phyloP scores from a whole-genome alignment of 768 basidiomycete genomes.

The Exsudoporus frostii region DNA sequence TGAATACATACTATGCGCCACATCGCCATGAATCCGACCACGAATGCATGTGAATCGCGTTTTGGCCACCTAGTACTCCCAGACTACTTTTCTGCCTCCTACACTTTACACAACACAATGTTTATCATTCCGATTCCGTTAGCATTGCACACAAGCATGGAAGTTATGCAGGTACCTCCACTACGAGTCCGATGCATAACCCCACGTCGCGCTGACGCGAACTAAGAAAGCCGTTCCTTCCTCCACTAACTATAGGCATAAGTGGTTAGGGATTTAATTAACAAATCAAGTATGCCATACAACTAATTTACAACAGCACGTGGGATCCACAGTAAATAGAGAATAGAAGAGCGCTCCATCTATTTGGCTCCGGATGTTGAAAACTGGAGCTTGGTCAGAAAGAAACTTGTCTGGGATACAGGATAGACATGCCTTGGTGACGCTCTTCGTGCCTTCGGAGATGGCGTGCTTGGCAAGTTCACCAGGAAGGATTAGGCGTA shows the following conservation, averaged over 20 bases:
- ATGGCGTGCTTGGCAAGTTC: slow-evolving; percentile 99
- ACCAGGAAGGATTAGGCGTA: slow-evolving; percentile 93
- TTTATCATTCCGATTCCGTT: too few species aligned
- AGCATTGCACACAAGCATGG: too few species aligned
- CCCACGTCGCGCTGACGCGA: not conserved
- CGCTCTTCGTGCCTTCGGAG: slow-evolving; percentile 85
- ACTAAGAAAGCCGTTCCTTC: not conserved
- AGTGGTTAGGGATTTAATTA: slow-evolving; percentile 19
- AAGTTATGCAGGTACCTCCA: too few species aligned
- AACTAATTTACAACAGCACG: slow-evolving; percentile 33
- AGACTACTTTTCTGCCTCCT: too few species aligned
- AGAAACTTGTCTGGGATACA: not conserved
- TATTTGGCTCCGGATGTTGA: slow-evolving; percentile 46
- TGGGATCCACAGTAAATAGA: slow-evolving; percentile 14
- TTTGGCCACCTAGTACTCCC: too few species aligned
- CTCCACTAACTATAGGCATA: not conserved
- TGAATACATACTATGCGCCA: too few species aligned
- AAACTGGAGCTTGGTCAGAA: slow-evolving; percentile 30
- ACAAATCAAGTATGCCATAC: slow-evolving; percentile 28
- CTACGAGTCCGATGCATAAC: too few species aligned
- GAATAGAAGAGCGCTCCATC: slow-evolving; percentile 9
- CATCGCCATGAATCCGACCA: too few species aligned
- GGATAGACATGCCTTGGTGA: slow-evolving; percentile 48
- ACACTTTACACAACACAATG: too few species aligned
- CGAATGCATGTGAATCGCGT: too few species aligned